Evolutionary conservation across 2,329 filamentous ascomycete genomes (phyloP).

Genomic region (Hypoxylon sp.): DNA sequence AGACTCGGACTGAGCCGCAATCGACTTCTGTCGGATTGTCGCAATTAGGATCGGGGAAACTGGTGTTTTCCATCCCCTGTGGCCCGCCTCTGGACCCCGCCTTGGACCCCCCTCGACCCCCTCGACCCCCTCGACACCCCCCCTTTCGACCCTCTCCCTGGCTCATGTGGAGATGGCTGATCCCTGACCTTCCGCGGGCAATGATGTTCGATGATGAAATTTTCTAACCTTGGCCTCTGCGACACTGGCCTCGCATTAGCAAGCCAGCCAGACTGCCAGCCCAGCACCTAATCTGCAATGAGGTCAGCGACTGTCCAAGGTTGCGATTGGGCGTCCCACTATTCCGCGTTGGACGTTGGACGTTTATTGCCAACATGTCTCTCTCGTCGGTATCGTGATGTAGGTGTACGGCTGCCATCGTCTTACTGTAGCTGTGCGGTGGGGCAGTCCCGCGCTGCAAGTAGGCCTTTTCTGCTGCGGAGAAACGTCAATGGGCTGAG

Average conservation of each 20-base stretch:
- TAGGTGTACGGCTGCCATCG: too few species aligned
- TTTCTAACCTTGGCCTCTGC: constrained; percentile 26
- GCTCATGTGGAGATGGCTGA: constrained; percentile 36
- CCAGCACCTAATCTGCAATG: too few species aligned
- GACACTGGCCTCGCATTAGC: constrained; percentile 30
- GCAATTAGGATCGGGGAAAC: constrained; percentile 45
- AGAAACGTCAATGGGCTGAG: too few species aligned
- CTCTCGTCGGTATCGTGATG: constrained; percentile 2
- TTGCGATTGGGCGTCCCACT: constrained; percentile 13
- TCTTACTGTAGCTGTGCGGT: background rate
- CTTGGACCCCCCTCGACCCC: background rate
- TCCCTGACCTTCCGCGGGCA: constrained; percentile 29
- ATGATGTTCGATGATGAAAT: constrained; percentile 43
- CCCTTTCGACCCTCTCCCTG: constrained; percentile 29
- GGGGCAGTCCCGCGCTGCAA: too few species aligned
- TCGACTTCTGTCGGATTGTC: constrained; percentile 42
- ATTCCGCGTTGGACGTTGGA: constrained; percentile 6
- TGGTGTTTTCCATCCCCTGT: constrained; percentile 40
- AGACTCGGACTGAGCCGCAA: constrained; percentile 46
- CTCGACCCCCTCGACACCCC: too few species aligned
- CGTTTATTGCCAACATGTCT: constrained; percentile 1
- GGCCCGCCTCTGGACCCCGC: background rate
- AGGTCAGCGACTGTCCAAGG: constrained; percentile 18
- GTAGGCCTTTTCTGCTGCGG: too few species aligned
- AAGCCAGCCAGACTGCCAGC: background rate